Evolutionary conservation across 2,329 filamentous ascomycete species (phyloP).

Genomic region (Diaporthe sp.): DNA sequence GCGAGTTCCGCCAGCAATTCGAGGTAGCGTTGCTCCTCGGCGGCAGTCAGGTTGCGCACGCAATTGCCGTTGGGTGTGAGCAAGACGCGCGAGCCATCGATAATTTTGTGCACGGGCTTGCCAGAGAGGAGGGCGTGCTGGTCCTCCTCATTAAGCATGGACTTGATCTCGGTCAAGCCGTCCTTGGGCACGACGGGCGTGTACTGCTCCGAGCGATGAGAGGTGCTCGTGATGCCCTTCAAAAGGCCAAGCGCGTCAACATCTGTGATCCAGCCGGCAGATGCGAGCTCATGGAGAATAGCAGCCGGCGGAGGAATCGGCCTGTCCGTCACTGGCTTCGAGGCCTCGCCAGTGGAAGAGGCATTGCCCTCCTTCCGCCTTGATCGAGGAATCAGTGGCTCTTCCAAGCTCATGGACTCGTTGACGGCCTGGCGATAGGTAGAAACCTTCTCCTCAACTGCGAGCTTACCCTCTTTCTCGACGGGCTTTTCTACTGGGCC

Average conservation of each 20-base stretch:
- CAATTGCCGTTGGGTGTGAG: constrained; percentile 83
- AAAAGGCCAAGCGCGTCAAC: constrained; percentile 56
- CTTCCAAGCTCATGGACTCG: constrained; percentile 41
- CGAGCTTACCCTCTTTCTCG: constrained; percentile 32
- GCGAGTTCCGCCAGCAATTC: constrained; percentile 74
- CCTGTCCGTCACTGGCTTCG: constrained; percentile 34
- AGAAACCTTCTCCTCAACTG: constrained; percentile 38
- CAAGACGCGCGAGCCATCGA: constrained; percentile 76
- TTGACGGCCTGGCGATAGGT: constrained; percentile 42
- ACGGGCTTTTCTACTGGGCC: constrained; percentile 8
- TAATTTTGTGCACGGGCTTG: constrained; percentile 71
- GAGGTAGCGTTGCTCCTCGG: constrained; percentile 79
- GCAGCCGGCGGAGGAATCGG: constrained; percentile 33
- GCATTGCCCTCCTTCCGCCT: constrained; percentile 37
- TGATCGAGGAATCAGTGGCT: constrained; percentile 32
- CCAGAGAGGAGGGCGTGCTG: constrained; percentile 68
- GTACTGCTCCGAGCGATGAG: constrained; percentile 51
- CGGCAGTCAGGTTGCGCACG: constrained; percentile 76
- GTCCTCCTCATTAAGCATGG: constrained; percentile 67
- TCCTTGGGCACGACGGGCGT: constrained; percentile 44
- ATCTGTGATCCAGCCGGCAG: constrained; percentile 36
- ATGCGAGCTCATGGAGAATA: constrained; percentile 41
- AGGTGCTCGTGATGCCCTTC: constrained; percentile 51
- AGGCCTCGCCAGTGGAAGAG: constrained; percentile 26
- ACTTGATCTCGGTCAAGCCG: constrained; percentile 57